Percentiles rank a stretch among this genome's conserved stretches.
phyloP scores from a whole-genome alignment of 345 rosid species.

The Bruguiera parviflora region DNA sequence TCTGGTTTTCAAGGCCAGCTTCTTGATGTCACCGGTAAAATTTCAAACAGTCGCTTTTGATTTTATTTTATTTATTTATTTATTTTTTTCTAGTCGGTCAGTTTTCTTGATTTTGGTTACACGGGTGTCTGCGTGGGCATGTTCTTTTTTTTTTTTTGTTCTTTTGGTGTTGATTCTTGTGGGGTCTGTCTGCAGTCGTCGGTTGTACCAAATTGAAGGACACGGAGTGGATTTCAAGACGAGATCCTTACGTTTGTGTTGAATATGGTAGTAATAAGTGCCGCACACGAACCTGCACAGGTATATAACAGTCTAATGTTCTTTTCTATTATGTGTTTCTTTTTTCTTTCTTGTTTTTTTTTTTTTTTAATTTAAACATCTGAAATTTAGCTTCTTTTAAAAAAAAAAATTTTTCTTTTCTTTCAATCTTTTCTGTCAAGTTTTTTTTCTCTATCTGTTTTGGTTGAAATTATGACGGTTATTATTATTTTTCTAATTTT shows the following conservation, averaged over 20 bases:
- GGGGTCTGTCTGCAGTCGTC: constrained; percentile 19
- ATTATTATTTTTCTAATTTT: background rate
- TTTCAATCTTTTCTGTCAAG: background rate
- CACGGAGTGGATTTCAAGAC: constrained; percentile 36
- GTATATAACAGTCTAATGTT: constrained; percentile 2
- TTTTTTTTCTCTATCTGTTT: background rate
- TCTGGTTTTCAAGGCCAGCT: constrained; percentile 65
- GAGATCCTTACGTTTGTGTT: constrained; percentile 32
- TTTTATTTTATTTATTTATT: background rate
- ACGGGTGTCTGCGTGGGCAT: background rate
- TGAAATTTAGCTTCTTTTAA: too few relatives aligned
- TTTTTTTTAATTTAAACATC: background rate
- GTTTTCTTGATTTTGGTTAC: too few relatives aligned
- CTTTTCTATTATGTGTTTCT: background rate
- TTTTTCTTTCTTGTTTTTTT: too few relatives aligned
- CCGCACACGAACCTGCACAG: constrained; percentile 34
- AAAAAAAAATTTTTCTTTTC: too few relatives aligned
- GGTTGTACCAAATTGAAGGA: constrained; percentile 33
- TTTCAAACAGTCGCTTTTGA: background rate
- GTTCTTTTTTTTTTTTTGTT: background rate
- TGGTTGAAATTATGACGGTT: background rate
- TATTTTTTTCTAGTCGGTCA: background rate
- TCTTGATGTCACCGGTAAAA: constrained; percentile 74
- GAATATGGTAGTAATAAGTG: constrained; percentile 30
- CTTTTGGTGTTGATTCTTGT: background rate